Evolutionary conservation across 2,329 filamentous ascomycete species (phyloP), one percentile per base, ranked within the genome.

Genomic region (Dothidotthia symphoricarpi): DNA sequence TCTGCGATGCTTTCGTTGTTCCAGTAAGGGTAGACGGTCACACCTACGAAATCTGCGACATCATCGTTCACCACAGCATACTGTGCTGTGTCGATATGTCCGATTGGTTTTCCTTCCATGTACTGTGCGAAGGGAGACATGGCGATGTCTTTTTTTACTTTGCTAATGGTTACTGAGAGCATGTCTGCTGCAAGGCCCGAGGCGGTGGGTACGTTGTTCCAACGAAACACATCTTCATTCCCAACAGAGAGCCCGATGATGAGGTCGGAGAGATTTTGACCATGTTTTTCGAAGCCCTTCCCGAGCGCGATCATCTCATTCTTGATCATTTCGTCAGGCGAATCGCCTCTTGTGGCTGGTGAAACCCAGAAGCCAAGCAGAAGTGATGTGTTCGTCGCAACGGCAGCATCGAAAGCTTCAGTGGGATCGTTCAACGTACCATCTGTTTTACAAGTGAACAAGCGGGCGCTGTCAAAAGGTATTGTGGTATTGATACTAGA

Each of bases 401-500:
- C 50, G 10, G 64, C 63, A 4, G 64, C 62, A 19, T 58, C 53
- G 16, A 66, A 61, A 3, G 64, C 64, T 29, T 75, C 72, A 53
- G 83, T 88, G 49, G 80, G 78, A 13, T 75, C 73, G 65, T 75
- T 79, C 45, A 75, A 24, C 8, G 52, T 53, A 2, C 43, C 38
- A 2, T 40, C 32, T 16, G 48, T 41, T 12, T 75, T 86, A 80
- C 40, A 84, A 69, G 83, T 87, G 68, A 83, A 88, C 16, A 88
- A 72, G 39, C 84, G 80, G 16, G 81, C 83, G 44, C 78, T 82
- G 55, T 73, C 82, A 71, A 85, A 88, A 31, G 77, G 77, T 6
- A 73, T 68, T 22, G 81, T 30, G 6, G 49, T 51, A 15, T 41
- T 43, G 11, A 62, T 49, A 13, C 42, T 55, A 11, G 51, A 43